Conservation (phyloP, 768 basidiomycete genomes). For the Brasilioporus rufonigricans region DNA sequence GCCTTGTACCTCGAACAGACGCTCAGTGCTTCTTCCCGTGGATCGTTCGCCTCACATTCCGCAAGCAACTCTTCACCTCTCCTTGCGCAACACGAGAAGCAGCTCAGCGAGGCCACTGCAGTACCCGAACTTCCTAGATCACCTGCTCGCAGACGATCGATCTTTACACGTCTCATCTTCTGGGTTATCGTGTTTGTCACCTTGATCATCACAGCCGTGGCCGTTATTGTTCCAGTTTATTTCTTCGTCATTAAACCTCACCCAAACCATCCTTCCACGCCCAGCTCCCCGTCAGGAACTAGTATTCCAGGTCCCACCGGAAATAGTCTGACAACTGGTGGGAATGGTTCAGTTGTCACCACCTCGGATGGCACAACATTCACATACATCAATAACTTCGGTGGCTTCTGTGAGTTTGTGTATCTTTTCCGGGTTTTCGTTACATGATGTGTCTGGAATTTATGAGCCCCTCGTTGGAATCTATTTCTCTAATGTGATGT, state of each 20-base stretch:
- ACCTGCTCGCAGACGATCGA: constrained; percentile 15
- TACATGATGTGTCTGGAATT: neutral
- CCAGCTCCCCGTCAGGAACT: neutral
- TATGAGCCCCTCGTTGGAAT: neutral
- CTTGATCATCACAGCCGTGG: constrained; percentile 32
- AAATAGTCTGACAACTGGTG: constrained; percentile 41
- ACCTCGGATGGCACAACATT: constrained; percentile 69
- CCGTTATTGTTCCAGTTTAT: constrained; percentile 44
- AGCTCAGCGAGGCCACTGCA: constrained; percentile 4
- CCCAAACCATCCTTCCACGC: neutral
- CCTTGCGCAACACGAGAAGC: constrained; percentile 21
- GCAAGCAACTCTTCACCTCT: constrained; percentile 25
- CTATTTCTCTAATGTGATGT: neutral
- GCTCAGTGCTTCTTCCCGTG: constrained; percentile 18
- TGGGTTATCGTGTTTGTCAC: constrained; percentile 31
- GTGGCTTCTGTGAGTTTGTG: constrained; percentile 59
- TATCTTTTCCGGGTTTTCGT: neutral
- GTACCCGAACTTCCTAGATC: neutral
- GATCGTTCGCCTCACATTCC: constrained; percentile 20
- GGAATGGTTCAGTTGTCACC: constrained; percentile 65
- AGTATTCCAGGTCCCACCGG: constrained; percentile 5
- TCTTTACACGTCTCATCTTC: constrained; percentile 21
- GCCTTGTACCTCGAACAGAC: constrained; percentile 27
- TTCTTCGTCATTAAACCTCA: constrained; percentile 28
- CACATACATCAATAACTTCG: constrained; percentile 75